A percentile compares a stretch with the other conserved stretches of the same genome.
Conservation (phyloP, 139 green algal genomes). For the Coccomyxa sp. region DNA sequence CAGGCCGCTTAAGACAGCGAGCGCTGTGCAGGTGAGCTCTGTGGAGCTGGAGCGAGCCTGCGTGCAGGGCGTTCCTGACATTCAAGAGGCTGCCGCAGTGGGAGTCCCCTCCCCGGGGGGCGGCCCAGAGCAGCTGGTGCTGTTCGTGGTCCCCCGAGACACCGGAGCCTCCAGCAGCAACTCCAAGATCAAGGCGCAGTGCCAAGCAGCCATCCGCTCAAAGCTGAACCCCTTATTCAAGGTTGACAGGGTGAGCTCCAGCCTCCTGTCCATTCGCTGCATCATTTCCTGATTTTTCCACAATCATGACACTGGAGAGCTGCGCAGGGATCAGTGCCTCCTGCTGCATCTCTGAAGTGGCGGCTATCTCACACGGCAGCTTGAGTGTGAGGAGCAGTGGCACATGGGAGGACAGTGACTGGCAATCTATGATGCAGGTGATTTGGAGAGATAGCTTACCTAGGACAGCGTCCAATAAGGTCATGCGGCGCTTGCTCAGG, state of each 20-base stretch:
- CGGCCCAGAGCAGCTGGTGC: conserved; percentile 77
- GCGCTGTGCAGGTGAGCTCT: conserved; percentile 60
- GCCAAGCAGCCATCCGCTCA: conserved; percentile 60
- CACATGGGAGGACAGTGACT: too few species aligned
- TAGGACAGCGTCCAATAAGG: conserved; percentile 87
- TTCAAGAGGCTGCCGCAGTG: conserved; percentile 76
- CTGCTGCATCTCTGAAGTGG: not conserved
- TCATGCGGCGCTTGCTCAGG: conserved; percentile 79
- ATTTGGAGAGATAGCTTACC: conserved; percentile 57
- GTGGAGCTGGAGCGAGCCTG: conserved; percentile 85
- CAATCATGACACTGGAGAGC: not conserved
- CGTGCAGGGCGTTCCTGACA: conserved; percentile 29
- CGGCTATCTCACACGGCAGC: not conserved
- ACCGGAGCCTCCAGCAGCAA: not conserved
- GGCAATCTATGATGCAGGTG: conserved; percentile 29
- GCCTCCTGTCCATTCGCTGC: not conserved
- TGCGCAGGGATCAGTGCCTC: not conserved
- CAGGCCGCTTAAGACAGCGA: not conserved
- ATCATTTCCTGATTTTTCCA: not conserved
- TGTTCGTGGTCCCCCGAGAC: conserved; percentile 70
- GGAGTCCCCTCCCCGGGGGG: conserved; percentile 62
- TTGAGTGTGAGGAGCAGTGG: too few species aligned
- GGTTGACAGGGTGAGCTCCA: conserved; percentile 29
- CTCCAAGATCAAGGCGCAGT: conserved; percentile 31
- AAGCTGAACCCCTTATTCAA: conserved; percentile 91